phyloP scores from a whole-genome alignment of 495 filamentous ascomycete genomes.

The Aspergillus bertholletiae region DNA sequence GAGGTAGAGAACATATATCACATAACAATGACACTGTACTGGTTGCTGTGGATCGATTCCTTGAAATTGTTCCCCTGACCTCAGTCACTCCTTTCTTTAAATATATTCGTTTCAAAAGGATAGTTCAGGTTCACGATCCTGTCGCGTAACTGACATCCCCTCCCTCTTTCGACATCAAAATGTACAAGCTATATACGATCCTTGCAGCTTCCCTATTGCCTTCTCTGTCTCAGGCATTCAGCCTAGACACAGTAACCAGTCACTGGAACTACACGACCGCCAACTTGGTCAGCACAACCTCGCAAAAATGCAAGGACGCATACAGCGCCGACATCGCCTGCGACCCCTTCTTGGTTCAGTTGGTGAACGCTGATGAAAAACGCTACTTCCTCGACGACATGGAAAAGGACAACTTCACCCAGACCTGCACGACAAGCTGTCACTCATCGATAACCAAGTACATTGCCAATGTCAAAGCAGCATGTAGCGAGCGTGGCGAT shows the following conservation, averaged over 20 bases:
- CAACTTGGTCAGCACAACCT: slow-evolving; percentile 24
- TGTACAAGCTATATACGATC: neutral
- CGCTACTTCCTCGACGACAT: slow-evolving; percentile 1
- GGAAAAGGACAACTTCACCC: slow-evolving; percentile 21
- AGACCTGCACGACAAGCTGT: slow-evolving; percentile 26
- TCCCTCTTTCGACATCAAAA: neutral
- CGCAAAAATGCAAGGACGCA: slow-evolving; percentile 27
- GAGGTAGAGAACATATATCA: neutral
- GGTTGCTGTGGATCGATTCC: neutral
- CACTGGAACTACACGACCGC: slow-evolving; percentile 28
- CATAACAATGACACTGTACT: no score
- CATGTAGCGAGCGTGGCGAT: slow-evolving; percentile 22
- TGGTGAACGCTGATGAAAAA: slow-evolving; percentile 18
- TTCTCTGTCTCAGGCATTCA: slow-evolving; percentile 16
- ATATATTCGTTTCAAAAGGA: no score
- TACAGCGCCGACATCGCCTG: slow-evolving; percentile 29
- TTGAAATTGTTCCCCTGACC: neutral
- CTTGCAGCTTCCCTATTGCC: neutral
- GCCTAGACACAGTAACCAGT: slow-evolving; percentile 18
- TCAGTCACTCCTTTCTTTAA: no score
- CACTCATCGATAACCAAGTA: slow-evolving; percentile 23
- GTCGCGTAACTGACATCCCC: no score
- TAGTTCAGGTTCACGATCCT: no score
- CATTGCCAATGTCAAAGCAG: slow-evolving; percentile 23
- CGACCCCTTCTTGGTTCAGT: slow-evolving; percentile 21